Percentiles rank a stretch among this genome's conserved stretches.
These are phyloP conservation scores for Dioszegia hungarica DNA, from an alignment of 768 basidiomycete genomes.

Conservation along the genomic window DNA sequence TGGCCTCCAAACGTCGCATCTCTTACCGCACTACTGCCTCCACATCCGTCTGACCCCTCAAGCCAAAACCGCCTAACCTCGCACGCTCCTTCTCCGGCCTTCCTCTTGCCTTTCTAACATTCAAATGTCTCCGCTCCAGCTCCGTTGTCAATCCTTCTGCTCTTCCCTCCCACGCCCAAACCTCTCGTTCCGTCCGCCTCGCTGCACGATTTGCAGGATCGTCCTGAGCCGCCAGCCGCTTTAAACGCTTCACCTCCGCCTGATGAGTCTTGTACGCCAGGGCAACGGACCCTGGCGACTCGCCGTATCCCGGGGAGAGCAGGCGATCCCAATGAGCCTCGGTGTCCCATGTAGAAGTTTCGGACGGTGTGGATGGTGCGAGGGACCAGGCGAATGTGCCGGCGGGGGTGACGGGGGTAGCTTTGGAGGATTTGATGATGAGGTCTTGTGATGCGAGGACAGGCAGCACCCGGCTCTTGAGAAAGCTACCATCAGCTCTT, in stretches of 20 bases:
- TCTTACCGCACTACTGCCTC: background rate
- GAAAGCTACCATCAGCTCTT: constrained; percentile 13
- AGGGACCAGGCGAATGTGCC: constrained; percentile 3
- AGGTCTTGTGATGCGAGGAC: constrained; percentile 29
- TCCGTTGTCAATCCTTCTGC: constrained; percentile 18
- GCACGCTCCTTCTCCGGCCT: constrained; percentile 29
- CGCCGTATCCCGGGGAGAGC: constrained; percentile 6
- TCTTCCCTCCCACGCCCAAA: constrained; percentile 29
- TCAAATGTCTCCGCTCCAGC: constrained; percentile 33
- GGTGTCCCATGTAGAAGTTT: background rate
- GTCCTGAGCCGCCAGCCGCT: constrained; percentile 9
- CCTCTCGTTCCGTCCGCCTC: constrained; percentile 25
- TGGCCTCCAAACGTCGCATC: too few relatives aligned
- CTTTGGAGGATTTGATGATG: constrained; percentile 16
- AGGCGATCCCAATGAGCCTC: constrained; percentile 23
- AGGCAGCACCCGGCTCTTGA: constrained; percentile 29
- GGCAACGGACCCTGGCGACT: constrained; percentile 4
- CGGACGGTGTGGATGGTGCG: background rate
- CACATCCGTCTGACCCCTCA: background rate
- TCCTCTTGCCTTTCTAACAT: constrained; percentile 18
- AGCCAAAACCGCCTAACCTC: background rate
- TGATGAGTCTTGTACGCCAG: constrained; percentile 1
- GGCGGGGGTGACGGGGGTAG: constrained; percentile 6
- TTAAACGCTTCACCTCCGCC: background rate
- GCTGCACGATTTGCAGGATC: constrained; percentile 6